A percentile compares a stretch with the other conserved stretches of the same genome.
These are phyloP conservation scores for Dactylellina cionopaga DNA, from an alignment of 2,329 filamentous ascomycete species.

Conservation along the genomic window DNA sequence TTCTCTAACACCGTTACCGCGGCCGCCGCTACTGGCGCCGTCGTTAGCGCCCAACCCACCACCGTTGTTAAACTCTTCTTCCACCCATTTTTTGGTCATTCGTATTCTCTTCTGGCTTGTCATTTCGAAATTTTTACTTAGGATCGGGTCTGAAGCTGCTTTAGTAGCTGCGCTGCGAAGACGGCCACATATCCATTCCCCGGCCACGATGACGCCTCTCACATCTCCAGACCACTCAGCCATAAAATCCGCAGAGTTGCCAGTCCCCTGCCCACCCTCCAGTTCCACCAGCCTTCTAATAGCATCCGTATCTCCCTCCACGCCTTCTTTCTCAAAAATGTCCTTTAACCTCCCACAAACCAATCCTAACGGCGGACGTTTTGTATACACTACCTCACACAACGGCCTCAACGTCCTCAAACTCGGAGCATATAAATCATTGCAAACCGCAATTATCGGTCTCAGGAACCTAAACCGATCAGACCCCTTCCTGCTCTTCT, in stretches of 20 bases:
- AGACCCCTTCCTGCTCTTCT: conserved; percentile 74
- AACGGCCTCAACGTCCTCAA: conserved; percentile 85
- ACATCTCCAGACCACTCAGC: conserved; percentile 69
- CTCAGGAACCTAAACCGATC: conserved; percentile 88
- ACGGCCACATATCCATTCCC: conserved; percentile 83
- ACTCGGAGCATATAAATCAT: conserved; percentile 93
- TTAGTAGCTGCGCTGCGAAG: conserved; percentile 62
- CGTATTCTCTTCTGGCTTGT: conserved; percentile 60
- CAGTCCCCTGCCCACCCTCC: conserved; percentile 80
- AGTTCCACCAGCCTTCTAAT: conserved; percentile 85
- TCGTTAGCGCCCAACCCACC: conserved; percentile 63
- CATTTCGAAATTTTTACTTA: conserved; percentile 58
- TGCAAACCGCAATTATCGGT: conserved; percentile 93
- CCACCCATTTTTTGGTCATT: conserved; percentile 80
- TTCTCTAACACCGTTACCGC: conserved; percentile 71
- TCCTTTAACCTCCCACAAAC: conserved; percentile 82
- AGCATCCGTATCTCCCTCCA: conserved; percentile 87
- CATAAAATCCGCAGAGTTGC: conserved; percentile 66
- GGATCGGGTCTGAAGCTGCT: conserved; percentile 61
- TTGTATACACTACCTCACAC: conserved; percentile 90
- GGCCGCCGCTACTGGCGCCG: conserved; percentile 60
- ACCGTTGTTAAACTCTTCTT: conserved; percentile 77
- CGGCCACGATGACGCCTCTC: conserved; percentile 83
- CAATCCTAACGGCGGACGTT: conserved; percentile 85
- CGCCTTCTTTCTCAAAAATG: conserved; percentile 88